phyloP scores from a whole-genome alignment of 495 filamentous ascomycete genomes.

The Choiromyces venosus region DNA sequence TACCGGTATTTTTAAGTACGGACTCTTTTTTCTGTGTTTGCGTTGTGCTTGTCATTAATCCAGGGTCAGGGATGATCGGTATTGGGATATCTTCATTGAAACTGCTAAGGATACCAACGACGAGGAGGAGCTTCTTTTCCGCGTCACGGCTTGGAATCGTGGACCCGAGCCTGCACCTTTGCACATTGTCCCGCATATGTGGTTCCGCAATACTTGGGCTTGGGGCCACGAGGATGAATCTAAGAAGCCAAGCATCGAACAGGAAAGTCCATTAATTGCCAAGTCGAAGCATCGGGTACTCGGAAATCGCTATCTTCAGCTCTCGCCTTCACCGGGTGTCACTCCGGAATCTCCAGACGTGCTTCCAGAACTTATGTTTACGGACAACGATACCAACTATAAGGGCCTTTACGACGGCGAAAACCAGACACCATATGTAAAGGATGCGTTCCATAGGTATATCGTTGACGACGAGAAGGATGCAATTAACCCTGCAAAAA shows the following conservation, averaged over 20 bases:
- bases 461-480: constrained; percentile 76
- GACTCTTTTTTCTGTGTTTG: not conserved
- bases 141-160: constrained; percentile 92
- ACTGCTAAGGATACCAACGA: constrained; percentile 87
- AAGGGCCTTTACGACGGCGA: constrained; percentile 66
- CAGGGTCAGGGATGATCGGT: constrained; percentile 60
- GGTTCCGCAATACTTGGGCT: constrained; percentile 95
- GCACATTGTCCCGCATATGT: constrained; percentile 90
- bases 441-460: constrained; percentile 86
- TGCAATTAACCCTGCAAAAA: constrained; percentile 71
- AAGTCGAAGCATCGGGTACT: constrained; percentile 70
- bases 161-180: constrained; percentile 83
- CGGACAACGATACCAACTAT: constrained; percentile 90
- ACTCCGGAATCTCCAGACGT: constrained; percentile 73
- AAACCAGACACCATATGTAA: constrained; percentile 79
- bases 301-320: constrained; percentile 74
- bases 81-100: constrained; percentile 97
- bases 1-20: constrained; percentile 70
- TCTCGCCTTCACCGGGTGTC: constrained; percentile 84
- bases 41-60: constrained; percentile 7
- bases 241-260: constrained; percentile 69
- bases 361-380: constrained; percentile 76
- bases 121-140: constrained; percentile 85
- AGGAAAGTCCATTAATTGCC: constrained; percentile 58
- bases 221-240: constrained; percentile 71